phyloP scores from a whole-genome alignment of 139 green algal genomes.

The Coelastrella sp. region DNA sequence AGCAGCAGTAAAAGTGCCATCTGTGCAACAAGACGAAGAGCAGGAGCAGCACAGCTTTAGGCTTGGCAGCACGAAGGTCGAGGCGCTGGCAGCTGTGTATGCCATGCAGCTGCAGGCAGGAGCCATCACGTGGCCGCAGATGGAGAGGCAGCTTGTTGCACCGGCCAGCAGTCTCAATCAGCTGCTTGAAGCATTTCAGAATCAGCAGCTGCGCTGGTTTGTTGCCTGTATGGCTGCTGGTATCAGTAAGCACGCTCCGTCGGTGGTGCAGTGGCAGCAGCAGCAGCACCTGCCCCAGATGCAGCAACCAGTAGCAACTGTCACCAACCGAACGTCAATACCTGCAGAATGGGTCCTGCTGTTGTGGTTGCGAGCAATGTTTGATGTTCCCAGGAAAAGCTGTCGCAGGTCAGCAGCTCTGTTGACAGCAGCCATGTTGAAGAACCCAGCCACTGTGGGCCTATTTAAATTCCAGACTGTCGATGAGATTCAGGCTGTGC shows the following conservation, averaged over 20 bases:
- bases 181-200: neutral
- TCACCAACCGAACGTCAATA: neutral
- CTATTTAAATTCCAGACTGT: neutral
- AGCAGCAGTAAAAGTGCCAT: neutral
- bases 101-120: constrained; percentile 38
- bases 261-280: constrained; percentile 18
- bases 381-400: neutral
- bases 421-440: neutral
- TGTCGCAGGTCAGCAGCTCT: neutral
- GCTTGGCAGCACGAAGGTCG: constrained; percentile 5
- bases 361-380: constrained; percentile 26
- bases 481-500: neutral
- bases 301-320: neutral
- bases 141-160: constrained; percentile 27
- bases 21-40: constrained; percentile 6
- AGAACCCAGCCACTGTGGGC: neutral
- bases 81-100: constrained; percentile 14
- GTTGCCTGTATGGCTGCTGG: neutral
- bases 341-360: constrained; percentile 30
- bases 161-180: neutral
- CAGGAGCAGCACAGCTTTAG: constrained; percentile 16
- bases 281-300: neutral
- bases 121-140: neutral
- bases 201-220: neutral
- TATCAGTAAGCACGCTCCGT: neutral